These are phyloP conservation scores for Monotropa hypopitys DNA, from an alignment of 179 eudicot species.

Conservation along the genomic window DNA sequence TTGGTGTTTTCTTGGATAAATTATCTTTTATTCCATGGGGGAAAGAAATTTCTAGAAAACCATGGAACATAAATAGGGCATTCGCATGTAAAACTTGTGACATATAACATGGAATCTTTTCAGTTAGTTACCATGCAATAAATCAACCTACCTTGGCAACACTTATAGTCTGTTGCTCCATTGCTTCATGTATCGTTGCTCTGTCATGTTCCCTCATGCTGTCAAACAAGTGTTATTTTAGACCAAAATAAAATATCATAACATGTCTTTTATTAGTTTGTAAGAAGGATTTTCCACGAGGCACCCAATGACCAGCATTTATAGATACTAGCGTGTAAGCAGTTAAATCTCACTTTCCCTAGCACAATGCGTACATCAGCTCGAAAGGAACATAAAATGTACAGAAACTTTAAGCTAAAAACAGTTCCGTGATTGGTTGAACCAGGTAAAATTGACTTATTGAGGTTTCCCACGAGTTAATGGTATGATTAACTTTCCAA, in stretches of 20 bases:
- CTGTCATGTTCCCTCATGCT: constrained; percentile 98
- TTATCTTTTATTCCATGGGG: neutral
- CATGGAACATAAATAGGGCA: neutral
- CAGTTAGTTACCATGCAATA: neutral
- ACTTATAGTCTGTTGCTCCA: constrained; percentile 99
- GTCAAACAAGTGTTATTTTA: constrained; percentile 15
- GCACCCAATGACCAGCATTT: neutral
- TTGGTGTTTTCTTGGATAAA: neutral
- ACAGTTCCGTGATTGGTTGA: neutral
- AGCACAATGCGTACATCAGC: neutral
- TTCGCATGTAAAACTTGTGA: neutral
- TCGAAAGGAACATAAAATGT: neutral
- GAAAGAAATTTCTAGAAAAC: neutral
- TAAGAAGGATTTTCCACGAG: neutral
- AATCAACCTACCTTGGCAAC: constrained; percentile 48
- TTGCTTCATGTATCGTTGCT: constrained; percentile 96
- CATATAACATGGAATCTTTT: neutral
- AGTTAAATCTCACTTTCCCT: neutral
- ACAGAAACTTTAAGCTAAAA: neutral
- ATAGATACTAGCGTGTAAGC: neutral
- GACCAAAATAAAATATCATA: neutral
- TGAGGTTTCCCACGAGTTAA: neutral
- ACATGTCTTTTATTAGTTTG: neutral
- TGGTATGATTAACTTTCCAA: neutral
- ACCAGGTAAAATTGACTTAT: neutral